These are phyloP conservation scores for Ophiocordyceps australis DNA, from an alignment of 2,329 filamentous ascomycete species.

Conservation along the genomic window DNA sequence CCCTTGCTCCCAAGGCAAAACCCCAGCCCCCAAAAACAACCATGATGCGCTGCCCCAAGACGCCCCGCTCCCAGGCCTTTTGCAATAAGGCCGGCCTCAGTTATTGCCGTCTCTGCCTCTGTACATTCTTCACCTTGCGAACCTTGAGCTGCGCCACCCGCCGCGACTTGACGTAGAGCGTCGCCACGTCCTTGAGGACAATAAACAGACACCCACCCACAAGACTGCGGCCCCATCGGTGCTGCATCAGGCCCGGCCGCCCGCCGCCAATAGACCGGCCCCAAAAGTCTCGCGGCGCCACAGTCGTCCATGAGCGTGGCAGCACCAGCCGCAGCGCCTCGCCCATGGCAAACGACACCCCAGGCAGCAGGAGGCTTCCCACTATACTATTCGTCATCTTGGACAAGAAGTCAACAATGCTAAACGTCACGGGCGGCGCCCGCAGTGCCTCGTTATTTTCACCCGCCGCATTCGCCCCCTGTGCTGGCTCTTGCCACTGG, in stretches of 20 bases:
- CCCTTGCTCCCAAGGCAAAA: too few relatives aligned
- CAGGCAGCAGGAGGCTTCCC: conserved; percentile 55
- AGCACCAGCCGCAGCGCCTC: conserved; percentile 51
- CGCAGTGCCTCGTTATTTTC: conserved; percentile 14
- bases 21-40: too few relatives aligned
- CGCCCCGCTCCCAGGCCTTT: too few relatives aligned
- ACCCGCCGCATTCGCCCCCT: conserved; percentile 4
- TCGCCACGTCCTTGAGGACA: conserved; percentile 53
- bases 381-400: conserved; percentile 30
- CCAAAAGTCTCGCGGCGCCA: conserved; percentile 12
- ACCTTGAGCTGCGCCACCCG: conserved; percentile 36
- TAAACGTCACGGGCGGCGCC: conserved; percentile 14
- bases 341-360: conserved; percentile 62
- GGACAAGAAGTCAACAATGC: conserved; percentile 17
- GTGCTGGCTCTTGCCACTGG: not conserved
- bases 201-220: conserved; percentile 81
- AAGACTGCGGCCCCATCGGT: conserved; percentile 76
- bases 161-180: conserved; percentile 45
- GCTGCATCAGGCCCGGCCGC: conserved; percentile 53
- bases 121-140: conserved; percentile 33
- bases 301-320: conserved; percentile 47
- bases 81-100: too few relatives aligned
- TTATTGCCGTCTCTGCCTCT: conserved; percentile 12
- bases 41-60: not conserved
- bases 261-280: conserved; percentile 7